Base-by-base conservation (phyloP, 495 filamentous ascomycete genomes). In the Umbilicaria muhlenbergii region DNA sequence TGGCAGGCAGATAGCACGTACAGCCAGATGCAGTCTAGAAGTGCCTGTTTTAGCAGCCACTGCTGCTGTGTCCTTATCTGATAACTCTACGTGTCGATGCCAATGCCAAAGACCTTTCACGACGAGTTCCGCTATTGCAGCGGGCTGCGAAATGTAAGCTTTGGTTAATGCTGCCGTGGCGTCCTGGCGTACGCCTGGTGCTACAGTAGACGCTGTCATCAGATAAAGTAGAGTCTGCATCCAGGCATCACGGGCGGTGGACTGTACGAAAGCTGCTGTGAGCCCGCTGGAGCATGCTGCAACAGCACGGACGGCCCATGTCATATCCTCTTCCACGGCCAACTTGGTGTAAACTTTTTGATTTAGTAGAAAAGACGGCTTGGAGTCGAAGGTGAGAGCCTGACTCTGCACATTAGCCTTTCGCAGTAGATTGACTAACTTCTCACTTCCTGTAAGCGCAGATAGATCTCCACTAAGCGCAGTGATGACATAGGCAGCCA, bases 301-400 rank as follows among this genome's bases (percentile, higher is more conserved):
- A 38, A 98, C 69, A 34, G 83, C 77, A 43, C 81, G 74, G 32
- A 78, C 62, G 32, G 77, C 64, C 86, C 92, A 96, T 39, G 63
- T 66, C 19, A 83, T 62, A 49, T 95, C 91, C 15, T 84, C 78
- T 35, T 81, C 73, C 6, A 62, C 62, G 4, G 67, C 59, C 14
- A 95, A 56, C 53, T 92, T 94, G 32, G 79, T 71, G 61, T 87
- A 95, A 7, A 89, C 73, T 40, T 79, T 81, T 16, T 77, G 75
- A 54, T 86, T 94, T 1, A 96, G 68, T 6, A 95, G 65, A 57
- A 89, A 89, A 0, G 86, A 89, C 10, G 81, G 76, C 55, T 89
- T 94, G 0, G 83, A 75, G 11, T 74, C 71, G 13, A 74, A 58
- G 0, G 64, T 64, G 40, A 94, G 66, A 34, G 75, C 71, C 45